Evolutionary conservation across 108 stramenopile genomes (phyloP), one percentile per base, ranked within the genome.

Genomic region (Cyclotella atomus): DNA sequence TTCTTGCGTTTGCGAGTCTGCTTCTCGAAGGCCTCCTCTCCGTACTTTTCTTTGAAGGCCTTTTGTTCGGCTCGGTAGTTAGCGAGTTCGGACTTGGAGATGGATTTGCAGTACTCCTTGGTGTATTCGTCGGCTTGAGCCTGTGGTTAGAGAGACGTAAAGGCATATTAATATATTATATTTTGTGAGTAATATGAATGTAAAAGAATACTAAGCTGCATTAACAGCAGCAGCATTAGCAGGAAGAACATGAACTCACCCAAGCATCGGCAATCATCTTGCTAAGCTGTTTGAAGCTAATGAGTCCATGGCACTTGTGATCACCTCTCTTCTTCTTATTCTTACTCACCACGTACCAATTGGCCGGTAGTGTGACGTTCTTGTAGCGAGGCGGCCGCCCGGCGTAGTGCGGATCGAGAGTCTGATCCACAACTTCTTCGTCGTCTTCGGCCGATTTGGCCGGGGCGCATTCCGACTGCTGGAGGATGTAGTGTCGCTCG

Each of bases 91-190:
- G 20, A 19, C 2, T 19, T 52, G 21, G 52, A 52, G 5, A 52
- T 52, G 21, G 20, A 24, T 23, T 52, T 52, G 52, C 52, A 52
- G 52, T 52, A 52, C 20, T 19, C 52, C 52, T 52, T 52, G 21
- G 23, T 23, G 20, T 52, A 19, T n/a, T 52, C 52, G 5, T 52
- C 52, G 52, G 52, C 52, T 23, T n/a, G n/a, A n/a, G n/a, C n/a
- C n/a, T n/a, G n/a, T n/a, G n/a, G n/a, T n/a, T n/a, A n/a, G n/a
- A n/a, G n/a, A n/a, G n/a, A n/a, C n/a, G n/a, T n/a, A n/a, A n/a
- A n/a, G n/a, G n/a, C n/a, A n/a, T n/a, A n/a, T n/a, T n/a, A n/a
- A n/a, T n/a, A n/a, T n/a, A n/a, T n/a, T n/a, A n/a, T n/a, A n/a
- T n/a, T n/a, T n/a, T n/a, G n/a, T n/a, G n/a, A n/a, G n/a, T n/a